Evolutionary conservation across 805 yeast genomes (phyloP).

Genomic region (Candida orba): DNA sequence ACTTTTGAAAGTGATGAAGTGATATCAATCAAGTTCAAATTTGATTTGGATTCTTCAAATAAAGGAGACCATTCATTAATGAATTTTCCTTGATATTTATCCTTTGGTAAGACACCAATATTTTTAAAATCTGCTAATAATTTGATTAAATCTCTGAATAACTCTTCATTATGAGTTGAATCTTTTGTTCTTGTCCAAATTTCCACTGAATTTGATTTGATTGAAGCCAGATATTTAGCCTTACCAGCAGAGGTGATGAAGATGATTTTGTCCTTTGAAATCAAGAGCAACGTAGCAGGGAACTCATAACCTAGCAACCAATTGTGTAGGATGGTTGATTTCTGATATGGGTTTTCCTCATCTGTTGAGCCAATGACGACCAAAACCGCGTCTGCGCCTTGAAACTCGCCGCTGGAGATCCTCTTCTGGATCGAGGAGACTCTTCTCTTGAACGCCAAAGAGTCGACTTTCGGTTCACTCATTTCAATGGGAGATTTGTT

Average conservation of each 20-base stretch:
- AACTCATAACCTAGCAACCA: constrained; percentile 95
- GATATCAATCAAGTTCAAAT: constrained; percentile 44
- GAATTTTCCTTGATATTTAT: constrained; percentile 76
- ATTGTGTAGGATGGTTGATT: constrained; percentile 77
- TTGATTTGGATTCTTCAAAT: constrained; percentile 32
- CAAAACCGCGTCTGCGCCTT: constrained; percentile 43
- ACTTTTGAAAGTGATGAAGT: constrained; percentile 45
- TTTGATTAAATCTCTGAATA: constrained; percentile 50
- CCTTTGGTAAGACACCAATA: constrained; percentile 69
- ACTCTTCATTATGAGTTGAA: constrained; percentile 59
- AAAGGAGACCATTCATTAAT: constrained; percentile 67
- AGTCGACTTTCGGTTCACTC: constrained; percentile 56
- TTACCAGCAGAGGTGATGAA: constrained; percentile 79
- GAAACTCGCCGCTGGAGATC: constrained; percentile 23
- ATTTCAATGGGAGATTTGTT: constrained; percentile 22
- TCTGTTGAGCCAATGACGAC: constrained; percentile 80
- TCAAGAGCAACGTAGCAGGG: constrained; percentile 76
- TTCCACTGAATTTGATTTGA: constrained; percentile 40
- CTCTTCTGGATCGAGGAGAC: constrained; percentile 36
- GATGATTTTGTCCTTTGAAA: constrained; percentile 51
- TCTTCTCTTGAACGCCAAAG: constrained; percentile 44
- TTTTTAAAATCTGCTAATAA: constrained; percentile 38
- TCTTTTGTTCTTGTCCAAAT: constrained; percentile 80
- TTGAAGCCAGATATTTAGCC: constrained; percentile 65
- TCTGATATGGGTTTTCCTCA: constrained; percentile 84